Percentiles rank a stretch among this genome's conserved stretches.
Conservation (phyloP, 2,329 filamentous ascomycete species). For the Aplosporella prunicola region DNA sequence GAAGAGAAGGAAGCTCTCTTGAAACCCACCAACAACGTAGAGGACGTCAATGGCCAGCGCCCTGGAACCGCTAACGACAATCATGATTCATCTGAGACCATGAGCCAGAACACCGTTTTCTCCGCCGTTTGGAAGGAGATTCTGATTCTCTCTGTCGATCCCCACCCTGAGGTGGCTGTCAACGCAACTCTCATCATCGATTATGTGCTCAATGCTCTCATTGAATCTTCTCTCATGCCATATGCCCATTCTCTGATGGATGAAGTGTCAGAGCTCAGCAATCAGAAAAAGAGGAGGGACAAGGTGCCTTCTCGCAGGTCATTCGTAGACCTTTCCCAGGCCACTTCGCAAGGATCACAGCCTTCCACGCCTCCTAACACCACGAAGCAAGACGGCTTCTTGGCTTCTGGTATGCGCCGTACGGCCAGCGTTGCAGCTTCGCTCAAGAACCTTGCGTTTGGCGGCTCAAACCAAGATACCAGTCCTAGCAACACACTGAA, state of each 20-base stretch:
- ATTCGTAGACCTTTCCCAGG: conserved; percentile 37
- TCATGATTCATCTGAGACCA: background rate
- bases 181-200: conserved; percentile 82
- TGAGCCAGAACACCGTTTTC: conserved; percentile 79
- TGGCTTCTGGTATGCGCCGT: conserved; percentile 50
- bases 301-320: conserved; percentile 37
- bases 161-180: conserved; percentile 83
- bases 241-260: conserved; percentile 64
- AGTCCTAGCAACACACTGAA: conserved; percentile 15
- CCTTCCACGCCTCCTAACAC: conserved; percentile 40
- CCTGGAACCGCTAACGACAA: background rate
- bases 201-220: conserved; percentile 66
- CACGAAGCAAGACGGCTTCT: conserved; percentile 50
- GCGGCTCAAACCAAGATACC: conserved; percentile 20
- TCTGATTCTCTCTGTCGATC: conserved; percentile 82
- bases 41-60: background rate
- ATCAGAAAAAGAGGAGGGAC: conserved; percentile 23
- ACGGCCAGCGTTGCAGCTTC: conserved; percentile 57
- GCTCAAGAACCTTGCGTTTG: conserved; percentile 50
- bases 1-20: conserved; percentile 36
- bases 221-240: conserved; percentile 65
- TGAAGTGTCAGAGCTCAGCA: conserved; percentile 47
- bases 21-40: background rate
- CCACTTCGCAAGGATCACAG: conserved; percentile 29
- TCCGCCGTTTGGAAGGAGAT: conserved; percentile 91